Evolutionary conservation across 2,329 filamentous ascomycete genomes (phyloP).

Genomic region (Colletotrichum graminicola): DNA sequence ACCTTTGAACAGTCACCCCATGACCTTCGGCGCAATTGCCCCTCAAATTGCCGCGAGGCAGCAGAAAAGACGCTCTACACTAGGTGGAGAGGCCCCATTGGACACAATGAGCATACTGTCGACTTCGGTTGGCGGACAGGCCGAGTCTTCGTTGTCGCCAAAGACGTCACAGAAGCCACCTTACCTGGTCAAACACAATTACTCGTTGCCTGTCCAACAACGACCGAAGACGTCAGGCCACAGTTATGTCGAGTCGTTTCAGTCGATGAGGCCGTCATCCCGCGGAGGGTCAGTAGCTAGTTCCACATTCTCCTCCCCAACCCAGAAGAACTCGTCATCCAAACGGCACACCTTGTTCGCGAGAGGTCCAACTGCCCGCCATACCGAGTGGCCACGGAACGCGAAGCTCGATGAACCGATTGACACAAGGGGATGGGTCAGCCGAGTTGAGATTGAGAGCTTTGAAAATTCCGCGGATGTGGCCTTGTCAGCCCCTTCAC

Average conservation of each 20-base stretch:
- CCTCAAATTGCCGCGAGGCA: slow-evolving; percentile 5
- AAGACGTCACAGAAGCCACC: slow-evolving; percentile 44
- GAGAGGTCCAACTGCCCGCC: slow-evolving; percentile 17
- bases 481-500: slow-evolving; percentile 43
- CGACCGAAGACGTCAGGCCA: slow-evolving; percentile 32
- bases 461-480: slow-evolving; percentile 35
- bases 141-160: slow-evolving; percentile 28
- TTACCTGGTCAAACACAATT: slow-evolving; percentile 44
- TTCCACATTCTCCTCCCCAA: slow-evolving; percentile 40
- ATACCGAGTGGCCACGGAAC: slow-evolving; percentile 26
- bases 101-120: slow-evolving; percentile 32
- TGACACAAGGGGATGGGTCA: slow-evolving; percentile 33
- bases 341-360: slow-evolving; percentile 30
- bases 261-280: slow-evolving; percentile 39
- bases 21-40: background rate
- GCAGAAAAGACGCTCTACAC: slow-evolving; percentile 16
- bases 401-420: slow-evolving; percentile 6
- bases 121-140: slow-evolving; percentile 14
- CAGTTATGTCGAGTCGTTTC: slow-evolving; percentile 20
- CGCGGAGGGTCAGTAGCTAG: slow-evolving; percentile 41
- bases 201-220: slow-evolving; percentile 40
- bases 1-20: slow-evolving; percentile 2
- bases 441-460: slow-evolving; percentile 41
- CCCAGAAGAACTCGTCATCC: slow-evolving; percentile 34
- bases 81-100: slow-evolving; percentile 13